Evolutionary conservation across 2,329 filamentous ascomycete genomes (phyloP).

Genomic region (Chaetothyriales sp.): DNA sequence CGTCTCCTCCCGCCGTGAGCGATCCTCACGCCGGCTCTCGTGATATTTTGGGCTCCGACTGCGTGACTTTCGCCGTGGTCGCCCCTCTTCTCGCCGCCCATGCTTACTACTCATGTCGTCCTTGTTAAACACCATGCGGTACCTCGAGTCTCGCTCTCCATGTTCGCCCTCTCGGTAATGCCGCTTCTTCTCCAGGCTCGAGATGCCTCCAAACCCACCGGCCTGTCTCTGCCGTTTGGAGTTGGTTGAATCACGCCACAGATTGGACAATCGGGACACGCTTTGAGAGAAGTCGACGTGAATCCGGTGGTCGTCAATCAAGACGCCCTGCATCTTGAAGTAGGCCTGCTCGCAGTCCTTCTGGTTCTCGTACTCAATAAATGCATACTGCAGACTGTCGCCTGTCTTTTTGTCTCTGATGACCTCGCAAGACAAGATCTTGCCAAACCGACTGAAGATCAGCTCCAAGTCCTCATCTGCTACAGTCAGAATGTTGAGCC

Average conservation of each 20-base stretch:
- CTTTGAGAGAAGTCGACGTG: slow-evolving; percentile 98
- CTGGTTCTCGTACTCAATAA: slow-evolving; percentile 92
- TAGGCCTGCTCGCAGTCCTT: slow-evolving; percentile 87
- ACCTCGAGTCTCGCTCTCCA: slow-evolving; percentile 35
- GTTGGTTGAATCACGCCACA: slow-evolving; percentile 77
- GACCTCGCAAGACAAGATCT: slow-evolving; percentile 87
- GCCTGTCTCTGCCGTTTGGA: slow-evolving; percentile 51
- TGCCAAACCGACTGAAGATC: slow-evolving; percentile 93
- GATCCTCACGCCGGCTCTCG: slow-evolving; percentile 4
- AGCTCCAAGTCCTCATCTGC: slow-evolving; percentile 78
- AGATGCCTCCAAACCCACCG: slow-evolving; percentile 84
- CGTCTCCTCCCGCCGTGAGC: slow-evolving; percentile 1
- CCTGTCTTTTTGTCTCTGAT: slow-evolving; percentile 87
- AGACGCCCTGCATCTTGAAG: slow-evolving; percentile 94
- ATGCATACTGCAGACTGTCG: slow-evolving; percentile 91
- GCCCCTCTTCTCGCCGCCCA: slow-evolving; percentile 12
- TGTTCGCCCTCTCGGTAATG: slow-evolving; percentile 65
- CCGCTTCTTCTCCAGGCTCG: slow-evolving; percentile 71
- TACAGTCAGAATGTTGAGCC: slow-evolving; percentile 3
- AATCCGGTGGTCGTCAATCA: slow-evolving; percentile 94
- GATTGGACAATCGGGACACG: slow-evolving; percentile 69
- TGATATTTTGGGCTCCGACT: slow-evolving; percentile 33
- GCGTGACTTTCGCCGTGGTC: slow-evolving; percentile 15
- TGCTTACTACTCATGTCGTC: slow-evolving; percentile 45
- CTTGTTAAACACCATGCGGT: slow-evolving; percentile 69